Evolutionary conservation across 805 yeast species (phyloP).

Genomic region (Yarrowia bubula): DNA sequence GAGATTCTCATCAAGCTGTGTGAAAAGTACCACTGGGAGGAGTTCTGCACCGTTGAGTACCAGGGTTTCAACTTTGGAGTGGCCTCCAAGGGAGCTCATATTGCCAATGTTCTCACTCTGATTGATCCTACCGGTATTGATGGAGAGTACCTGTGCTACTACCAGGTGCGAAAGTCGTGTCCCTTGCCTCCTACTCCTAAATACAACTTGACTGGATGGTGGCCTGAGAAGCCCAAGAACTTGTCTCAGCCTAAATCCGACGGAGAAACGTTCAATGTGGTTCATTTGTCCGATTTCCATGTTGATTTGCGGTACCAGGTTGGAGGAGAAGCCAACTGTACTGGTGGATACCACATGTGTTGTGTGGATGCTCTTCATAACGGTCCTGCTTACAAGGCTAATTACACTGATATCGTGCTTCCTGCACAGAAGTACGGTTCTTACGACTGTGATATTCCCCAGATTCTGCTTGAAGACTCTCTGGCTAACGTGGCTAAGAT

Average conservation of each 20-base stretch:
- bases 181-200: slow-evolving; percentile 15
- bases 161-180: slow-evolving; percentile 31
- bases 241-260: slow-evolving; percentile 43
- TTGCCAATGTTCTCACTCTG: slow-evolving; percentile 50
- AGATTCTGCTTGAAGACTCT: slow-evolving; percentile 56
- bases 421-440: slow-evolving; percentile 65
- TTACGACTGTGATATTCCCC: slow-evolving; percentile 69
- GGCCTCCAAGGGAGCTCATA: slow-evolving; percentile 35
- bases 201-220: slow-evolving; percentile 17
- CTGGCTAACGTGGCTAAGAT: slow-evolving; percentile 46
- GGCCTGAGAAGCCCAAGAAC: slow-evolving; percentile 48
- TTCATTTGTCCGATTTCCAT: slow-evolving; percentile 71
- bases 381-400: slow-evolving; percentile 23
- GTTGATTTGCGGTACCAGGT: slow-evolving; percentile 50
- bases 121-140: slow-evolving; percentile 55
- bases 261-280: slow-evolving; percentile 52
- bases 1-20: slow-evolving; percentile 11
- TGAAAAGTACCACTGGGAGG: slow-evolving; percentile 22
- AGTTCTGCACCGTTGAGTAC: not conserved
- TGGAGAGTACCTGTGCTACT: slow-evolving; percentile 57
- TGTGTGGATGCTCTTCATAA: slow-evolving; percentile 45
- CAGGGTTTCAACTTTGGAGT: slow-evolving; percentile 24
- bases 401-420: slow-evolving; percentile 35
- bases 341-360: slow-evolving; percentile 52
- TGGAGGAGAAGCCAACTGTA: slow-evolving; percentile 46